These are phyloP conservation scores for Brassica rapa DNA, from an alignment of 345 rosid genomes.

Conservation along the genomic window DNA sequence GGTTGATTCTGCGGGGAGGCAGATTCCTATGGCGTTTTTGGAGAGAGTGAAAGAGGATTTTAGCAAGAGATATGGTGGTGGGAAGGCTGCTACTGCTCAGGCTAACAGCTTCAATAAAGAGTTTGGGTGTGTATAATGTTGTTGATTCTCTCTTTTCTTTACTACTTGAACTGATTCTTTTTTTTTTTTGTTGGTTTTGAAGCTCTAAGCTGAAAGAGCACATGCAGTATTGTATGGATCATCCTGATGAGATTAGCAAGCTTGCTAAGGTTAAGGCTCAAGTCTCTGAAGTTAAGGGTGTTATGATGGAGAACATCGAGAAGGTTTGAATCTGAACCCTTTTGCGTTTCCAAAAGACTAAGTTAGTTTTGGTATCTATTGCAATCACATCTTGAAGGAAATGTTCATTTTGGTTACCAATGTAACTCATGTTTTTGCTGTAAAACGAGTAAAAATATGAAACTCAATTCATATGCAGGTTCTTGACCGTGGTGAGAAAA, in stretches of 20 bases:
- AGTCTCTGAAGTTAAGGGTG: background rate
- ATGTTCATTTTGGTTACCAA: too few species aligned
- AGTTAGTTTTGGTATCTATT: too few species aligned
- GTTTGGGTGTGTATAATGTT: background rate
- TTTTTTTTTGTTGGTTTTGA: background rate
- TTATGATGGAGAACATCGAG: background rate
- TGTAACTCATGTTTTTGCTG: background rate
- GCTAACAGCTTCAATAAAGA: background rate
- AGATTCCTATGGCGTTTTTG: background rate
- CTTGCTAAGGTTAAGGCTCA: background rate
- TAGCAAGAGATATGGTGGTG: background rate
- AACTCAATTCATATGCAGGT: background rate
- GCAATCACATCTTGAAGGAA: too few species aligned
- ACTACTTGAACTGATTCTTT: background rate
- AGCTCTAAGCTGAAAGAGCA: background rate
- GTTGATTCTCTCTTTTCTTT: background rate
- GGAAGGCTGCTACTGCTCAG: background rate
- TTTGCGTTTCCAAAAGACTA: too few species aligned
- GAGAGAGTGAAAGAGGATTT: background rate
- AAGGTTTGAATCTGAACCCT: background rate
- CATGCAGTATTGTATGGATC: background rate
- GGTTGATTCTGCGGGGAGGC: background rate
- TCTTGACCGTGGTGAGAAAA: background rate
- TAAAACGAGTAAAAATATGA: background rate
- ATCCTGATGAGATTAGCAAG: background rate